Conservation (phyloP, 2,329 filamentous ascomycete species). For the Simplicillium sp. region DNA sequence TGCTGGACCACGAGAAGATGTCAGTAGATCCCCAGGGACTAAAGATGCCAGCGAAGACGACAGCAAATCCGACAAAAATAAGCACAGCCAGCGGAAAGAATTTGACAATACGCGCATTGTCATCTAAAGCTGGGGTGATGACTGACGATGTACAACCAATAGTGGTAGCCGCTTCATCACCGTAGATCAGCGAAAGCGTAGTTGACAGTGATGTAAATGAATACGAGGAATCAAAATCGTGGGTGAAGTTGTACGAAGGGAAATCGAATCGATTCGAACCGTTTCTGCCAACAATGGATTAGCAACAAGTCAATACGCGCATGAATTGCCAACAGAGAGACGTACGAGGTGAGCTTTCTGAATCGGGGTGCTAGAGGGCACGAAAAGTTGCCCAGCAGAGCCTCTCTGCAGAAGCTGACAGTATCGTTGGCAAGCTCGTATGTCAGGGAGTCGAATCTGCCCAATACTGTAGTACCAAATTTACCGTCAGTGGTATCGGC, state of each 20-base stretch:
- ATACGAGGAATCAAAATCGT: slow-evolving; percentile 74
- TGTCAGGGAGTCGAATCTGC: slow-evolving; percentile 63
- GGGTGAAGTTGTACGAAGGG: slow-evolving; percentile 63
- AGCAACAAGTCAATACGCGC: slow-evolving; percentile 3
- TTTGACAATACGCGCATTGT: slow-evolving; percentile 56
- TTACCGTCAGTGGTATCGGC: slow-evolving; percentile 24
- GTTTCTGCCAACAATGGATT: slow-evolving; percentile 14
- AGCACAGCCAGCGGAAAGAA: slow-evolving; percentile 74
- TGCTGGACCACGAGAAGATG: slow-evolving; percentile 93
- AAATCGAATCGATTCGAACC: slow-evolving; percentile 31
- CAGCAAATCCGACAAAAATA: slow-evolving; percentile 71
- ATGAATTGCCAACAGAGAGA: neutral
- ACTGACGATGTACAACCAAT: slow-evolving; percentile 76
- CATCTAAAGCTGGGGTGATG: slow-evolving; percentile 75
- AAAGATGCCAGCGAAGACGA: slow-evolving; percentile 73
- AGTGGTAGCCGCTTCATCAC: slow-evolving; percentile 50
- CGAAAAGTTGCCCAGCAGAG: slow-evolving; percentile 41
- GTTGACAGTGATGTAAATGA: slow-evolving; percentile 74
- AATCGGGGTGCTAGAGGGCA: slow-evolving; percentile 76
- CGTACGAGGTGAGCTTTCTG: slow-evolving; percentile 30
- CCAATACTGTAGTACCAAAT: slow-evolving; percentile 64
- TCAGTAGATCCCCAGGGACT: slow-evolving; percentile 92
- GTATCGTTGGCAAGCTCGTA: slow-evolving; percentile 57
- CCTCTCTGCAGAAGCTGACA: slow-evolving; percentile 57
- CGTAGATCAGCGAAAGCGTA: slow-evolving; percentile 66